These are phyloP conservation scores for Candida saitoana DNA, from an alignment of 805 yeast species.

Conservation along the genomic window DNA sequence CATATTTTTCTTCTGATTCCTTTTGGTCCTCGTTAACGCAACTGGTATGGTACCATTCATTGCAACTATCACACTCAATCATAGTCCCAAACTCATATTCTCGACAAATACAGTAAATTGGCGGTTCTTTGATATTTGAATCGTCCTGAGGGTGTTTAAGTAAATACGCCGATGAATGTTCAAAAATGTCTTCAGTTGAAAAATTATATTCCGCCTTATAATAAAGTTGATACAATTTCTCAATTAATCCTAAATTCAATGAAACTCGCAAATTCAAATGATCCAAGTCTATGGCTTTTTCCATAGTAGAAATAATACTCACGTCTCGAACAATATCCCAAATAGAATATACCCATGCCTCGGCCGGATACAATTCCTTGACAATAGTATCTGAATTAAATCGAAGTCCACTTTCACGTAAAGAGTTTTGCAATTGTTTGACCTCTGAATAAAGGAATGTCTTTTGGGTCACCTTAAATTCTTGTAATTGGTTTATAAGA, in stretches of 20 bases:
- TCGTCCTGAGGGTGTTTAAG: constrained; percentile 9
- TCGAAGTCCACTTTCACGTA: constrained; percentile 18
- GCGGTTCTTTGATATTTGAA: constrained; percentile 12
- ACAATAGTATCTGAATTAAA: constrained; percentile 14
- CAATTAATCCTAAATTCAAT: constrained; percentile 16
- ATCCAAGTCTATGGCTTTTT: constrained; percentile 12
- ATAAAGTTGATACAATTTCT: constrained; percentile 15
- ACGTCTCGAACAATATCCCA: constrained; percentile 13
- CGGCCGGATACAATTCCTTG: constrained; percentile 15
- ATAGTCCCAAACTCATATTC: constrained; percentile 55
- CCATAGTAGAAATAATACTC: constrained; percentile 16
- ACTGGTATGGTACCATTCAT: constrained; percentile 66
- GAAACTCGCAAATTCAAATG: constrained; percentile 16
- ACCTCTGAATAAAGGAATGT: constrained; percentile 19
- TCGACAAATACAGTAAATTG: constrained; percentile 59
- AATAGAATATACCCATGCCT: constrained; percentile 19
- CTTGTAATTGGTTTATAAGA: constrained; percentile 14
- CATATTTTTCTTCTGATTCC: constrained; percentile 16
- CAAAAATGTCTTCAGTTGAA: constrained; percentile 25
- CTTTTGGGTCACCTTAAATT: constrained; percentile 6
- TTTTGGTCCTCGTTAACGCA: constrained; percentile 41
- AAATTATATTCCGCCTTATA: constrained; percentile 23
- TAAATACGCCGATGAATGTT: constrained; percentile 22
- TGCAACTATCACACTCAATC: constrained; percentile 68
- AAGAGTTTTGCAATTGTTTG: constrained; percentile 18